These are phyloP conservation scores for Skeletonema marinoi DNA, from an alignment of 108 stramenopile species.

Conservation along the genomic window DNA sequence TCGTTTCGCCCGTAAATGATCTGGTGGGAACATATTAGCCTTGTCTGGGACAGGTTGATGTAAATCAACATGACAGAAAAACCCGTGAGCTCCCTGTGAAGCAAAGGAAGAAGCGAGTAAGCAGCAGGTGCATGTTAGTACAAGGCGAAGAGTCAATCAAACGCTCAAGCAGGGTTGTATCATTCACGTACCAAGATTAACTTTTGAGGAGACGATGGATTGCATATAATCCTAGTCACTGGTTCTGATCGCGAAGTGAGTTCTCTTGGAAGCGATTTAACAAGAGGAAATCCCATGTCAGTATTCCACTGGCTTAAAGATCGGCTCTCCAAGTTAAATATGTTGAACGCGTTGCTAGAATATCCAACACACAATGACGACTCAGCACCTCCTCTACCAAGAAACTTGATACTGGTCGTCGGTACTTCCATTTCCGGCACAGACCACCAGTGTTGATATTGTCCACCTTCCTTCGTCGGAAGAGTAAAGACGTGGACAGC, in stretches of 20 bases:
- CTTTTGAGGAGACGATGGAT: constrained; percentile 52
- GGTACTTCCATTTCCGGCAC: constrained; percentile 65
- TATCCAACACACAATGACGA: constrained; percentile 70
- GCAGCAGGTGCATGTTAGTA: background rate
- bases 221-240: constrained; percentile 53
- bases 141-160: constrained; percentile 2
- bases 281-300: constrained; percentile 62
- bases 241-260: constrained; percentile 60
- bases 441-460: constrained; percentile 72
- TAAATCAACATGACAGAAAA: constrained; percentile 72
- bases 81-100: constrained; percentile 71
- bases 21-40: constrained; percentile 66
- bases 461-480: constrained; percentile 13
- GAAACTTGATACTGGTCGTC: constrained; percentile 59
- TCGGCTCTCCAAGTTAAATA: constrained; percentile 61
- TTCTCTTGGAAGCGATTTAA: constrained; percentile 59
- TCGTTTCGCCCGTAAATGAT: constrained; percentile 54
- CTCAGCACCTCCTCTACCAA: constrained; percentile 40
- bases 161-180: constrained; percentile 26
- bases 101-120: constrained; percentile 8
- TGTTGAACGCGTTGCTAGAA: constrained; percentile 59
- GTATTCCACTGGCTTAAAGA: constrained; percentile 74
- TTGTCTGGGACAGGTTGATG: constrained; percentile 56
- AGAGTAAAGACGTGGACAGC: constrained; percentile 59
- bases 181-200: constrained; percentile 72